phyloP scores from a whole-genome alignment of 306 rosid genomes.

The Lathyrus oleraceus region DNA sequence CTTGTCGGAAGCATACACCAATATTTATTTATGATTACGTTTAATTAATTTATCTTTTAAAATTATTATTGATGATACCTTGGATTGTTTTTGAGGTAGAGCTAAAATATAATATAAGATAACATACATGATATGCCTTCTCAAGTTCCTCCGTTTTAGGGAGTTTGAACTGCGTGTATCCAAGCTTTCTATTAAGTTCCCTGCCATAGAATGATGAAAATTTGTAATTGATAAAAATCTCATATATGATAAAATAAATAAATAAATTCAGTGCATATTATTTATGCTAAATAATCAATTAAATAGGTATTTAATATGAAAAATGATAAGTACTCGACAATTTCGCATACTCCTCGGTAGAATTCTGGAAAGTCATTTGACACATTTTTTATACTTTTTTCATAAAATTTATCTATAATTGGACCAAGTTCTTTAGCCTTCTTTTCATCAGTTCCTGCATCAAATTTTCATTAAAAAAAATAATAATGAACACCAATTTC shows the following conservation, averaged over 20 bases:
- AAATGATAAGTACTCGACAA: slow-evolving; percentile 52
- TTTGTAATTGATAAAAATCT: background rate
- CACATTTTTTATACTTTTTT: background rate
- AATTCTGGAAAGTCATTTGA: background rate
- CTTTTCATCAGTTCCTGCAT: slow-evolving; percentile 50
- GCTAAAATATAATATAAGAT: background rate
- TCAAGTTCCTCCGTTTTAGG: background rate
- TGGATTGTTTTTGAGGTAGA: too few species aligned
- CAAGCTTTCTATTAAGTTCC: slow-evolving; percentile 44
- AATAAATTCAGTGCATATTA: background rate
- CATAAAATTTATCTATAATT: slow-evolving; percentile 35
- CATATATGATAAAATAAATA: background rate
- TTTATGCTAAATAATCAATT: background rate
- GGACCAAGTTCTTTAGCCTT: slow-evolving; percentile 31
- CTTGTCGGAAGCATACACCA: too few species aligned
- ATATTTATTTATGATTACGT: too few species aligned
- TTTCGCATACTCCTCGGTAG: slow-evolving; percentile 49
- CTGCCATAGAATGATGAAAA: slow-evolving; percentile 36
- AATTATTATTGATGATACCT: too few species aligned
- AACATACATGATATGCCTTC: slow-evolving; percentile 12
- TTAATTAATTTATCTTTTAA: too few species aligned
- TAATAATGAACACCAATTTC: background rate
- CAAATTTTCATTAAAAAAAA: slow-evolving; percentile 17
- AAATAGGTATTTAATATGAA: slow-evolving; percentile 7
- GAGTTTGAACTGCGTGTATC: slow-evolving; percentile 51